Percentiles rank a stretch among this genome's conserved stretches.
Evolutionary conservation across 2,329 filamentous ascomycete species (phyloP).

Genomic region (Scytalidium sp.): DNA sequence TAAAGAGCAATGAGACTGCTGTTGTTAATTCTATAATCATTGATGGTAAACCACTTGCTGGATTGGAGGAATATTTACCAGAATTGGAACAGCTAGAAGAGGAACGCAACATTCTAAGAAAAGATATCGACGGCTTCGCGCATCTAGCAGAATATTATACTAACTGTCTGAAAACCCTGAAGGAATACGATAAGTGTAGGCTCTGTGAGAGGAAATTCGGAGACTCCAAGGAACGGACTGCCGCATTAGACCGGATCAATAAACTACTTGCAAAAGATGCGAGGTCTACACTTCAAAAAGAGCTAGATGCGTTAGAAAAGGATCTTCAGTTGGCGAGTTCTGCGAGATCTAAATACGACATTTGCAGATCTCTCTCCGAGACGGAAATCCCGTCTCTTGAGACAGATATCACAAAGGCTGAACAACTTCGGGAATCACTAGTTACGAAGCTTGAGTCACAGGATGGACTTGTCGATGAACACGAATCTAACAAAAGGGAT

Average conservation of each 20-base stretch:
- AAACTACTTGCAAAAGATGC: conserved; percentile 59
- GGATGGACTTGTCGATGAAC: conserved; percentile 63
- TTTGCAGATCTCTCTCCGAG: conserved; percentile 63
- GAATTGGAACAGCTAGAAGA: conserved; percentile 48
- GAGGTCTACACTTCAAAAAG: conserved; percentile 58
- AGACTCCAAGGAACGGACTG: conserved; percentile 57
- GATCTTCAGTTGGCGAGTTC: conserved; percentile 58
- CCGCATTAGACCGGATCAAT: conserved; percentile 64
- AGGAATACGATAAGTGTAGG: conserved; percentile 69
- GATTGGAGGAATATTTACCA: conserved; percentile 52
- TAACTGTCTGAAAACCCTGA: conserved; percentile 62
- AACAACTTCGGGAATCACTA: conserved; percentile 58
- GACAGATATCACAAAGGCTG: conserved; percentile 58
- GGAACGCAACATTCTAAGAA: conserved; percentile 49
- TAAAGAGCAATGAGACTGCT: conserved; percentile 56
- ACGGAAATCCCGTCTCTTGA: conserved; percentile 69
- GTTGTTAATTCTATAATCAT: conserved; percentile 49
- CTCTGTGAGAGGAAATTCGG: conserved; percentile 72
- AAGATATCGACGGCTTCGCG: conserved; percentile 67
- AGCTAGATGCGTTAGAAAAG: conserved; percentile 49
- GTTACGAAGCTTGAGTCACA: conserved; percentile 62
- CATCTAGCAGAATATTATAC: conserved; percentile 70
- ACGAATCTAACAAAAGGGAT: conserved; percentile 65
- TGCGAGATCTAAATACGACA: conserved; percentile 68
- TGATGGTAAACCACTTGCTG: conserved; percentile 34